A percentile compares a stretch with the other conserved stretches of the same genome.
Evolutionary conservation across 208 protist species (phyloP).

Genomic region (Acanthamoeba culbertsoni): DNA sequence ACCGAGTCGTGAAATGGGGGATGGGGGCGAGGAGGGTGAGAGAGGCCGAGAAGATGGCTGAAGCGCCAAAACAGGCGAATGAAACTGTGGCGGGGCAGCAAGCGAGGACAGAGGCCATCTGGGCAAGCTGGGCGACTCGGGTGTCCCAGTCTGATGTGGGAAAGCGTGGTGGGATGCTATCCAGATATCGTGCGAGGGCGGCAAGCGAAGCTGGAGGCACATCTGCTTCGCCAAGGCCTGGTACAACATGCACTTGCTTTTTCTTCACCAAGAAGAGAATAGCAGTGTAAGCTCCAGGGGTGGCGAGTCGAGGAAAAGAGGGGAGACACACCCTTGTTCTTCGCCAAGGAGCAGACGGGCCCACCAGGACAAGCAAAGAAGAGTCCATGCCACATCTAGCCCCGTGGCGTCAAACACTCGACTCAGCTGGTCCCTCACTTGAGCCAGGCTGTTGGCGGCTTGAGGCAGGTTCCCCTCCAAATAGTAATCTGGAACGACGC

Average conservation of each 20-base stretch:
- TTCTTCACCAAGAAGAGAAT: not conserved
- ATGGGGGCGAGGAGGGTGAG: not conserved
- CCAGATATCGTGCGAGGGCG: not conserved
- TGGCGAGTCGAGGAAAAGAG: not conserved
- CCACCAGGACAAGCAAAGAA: not conserved
- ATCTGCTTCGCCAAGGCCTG: not conserved
- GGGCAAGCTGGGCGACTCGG: not conserved
- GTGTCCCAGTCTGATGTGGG: not conserved
- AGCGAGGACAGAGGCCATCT: not conserved
- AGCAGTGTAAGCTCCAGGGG: not conserved
- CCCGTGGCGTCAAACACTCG: not conserved
- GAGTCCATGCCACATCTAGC: not conserved
- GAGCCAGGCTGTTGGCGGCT: not conserved
- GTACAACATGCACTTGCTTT: not conserved
- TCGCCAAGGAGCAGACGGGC: not conserved
- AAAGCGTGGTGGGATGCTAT: not conserved
- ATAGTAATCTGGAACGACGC: not conserved
- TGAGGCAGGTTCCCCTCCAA: not conserved
- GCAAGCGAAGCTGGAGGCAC: not conserved
- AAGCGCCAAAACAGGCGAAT: no score
- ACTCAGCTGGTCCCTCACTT: not conserved
- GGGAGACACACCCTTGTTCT: not conserved
- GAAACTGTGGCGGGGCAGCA: not conserved
- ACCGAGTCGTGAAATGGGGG: not conserved
- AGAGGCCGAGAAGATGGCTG: not conserved